Percentiles rank a stretch among this genome's conserved stretches.
phyloP scores from a whole-genome alignment of 805 yeast genomes.

The Priceomyces castillae region DNA sequence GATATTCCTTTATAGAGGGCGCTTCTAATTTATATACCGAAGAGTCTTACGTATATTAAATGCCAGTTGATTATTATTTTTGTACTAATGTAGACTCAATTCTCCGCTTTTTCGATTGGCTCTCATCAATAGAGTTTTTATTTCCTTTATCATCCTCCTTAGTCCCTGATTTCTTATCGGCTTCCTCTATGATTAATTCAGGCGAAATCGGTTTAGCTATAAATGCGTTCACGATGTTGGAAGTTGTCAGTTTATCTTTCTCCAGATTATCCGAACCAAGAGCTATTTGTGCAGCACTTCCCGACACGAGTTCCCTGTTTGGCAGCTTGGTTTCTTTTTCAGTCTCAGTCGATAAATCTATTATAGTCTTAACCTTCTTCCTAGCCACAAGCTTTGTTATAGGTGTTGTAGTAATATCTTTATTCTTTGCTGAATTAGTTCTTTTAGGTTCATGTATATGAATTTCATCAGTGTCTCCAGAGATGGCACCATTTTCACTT shows the following conservation, averaged over 20 bases:
- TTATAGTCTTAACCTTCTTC: background rate
- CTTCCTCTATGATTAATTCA: too few species aligned
- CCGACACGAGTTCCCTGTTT: too few species aligned
- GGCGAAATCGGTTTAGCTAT: too few species aligned
- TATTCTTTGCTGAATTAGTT: background rate
- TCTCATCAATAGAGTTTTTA: background rate
- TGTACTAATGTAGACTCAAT: constrained; percentile 32
- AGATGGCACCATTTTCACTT: too few species aligned
- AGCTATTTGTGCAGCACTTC: too few species aligned
- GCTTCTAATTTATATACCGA: background rate
- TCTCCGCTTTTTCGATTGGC: constrained; percentile 25
- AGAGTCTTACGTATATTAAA: background rate
- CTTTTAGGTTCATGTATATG: background rate
- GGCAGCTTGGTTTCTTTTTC: too few species aligned
- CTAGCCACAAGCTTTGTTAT: constrained; percentile 2
- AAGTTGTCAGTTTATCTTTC: too few species aligned
- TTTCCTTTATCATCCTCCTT: too few species aligned
- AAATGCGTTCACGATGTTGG: too few species aligned
- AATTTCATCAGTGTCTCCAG: background rate
- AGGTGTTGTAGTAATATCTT: background rate
- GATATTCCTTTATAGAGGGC: constrained; percentile 14
- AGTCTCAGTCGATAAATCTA: background rate
- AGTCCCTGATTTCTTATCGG: too few species aligned
- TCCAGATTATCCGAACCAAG: too few species aligned
- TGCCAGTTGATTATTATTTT: constrained; percentile 1